Base-by-base conservation (phyloP, 345 rosid genomes). In the Salix suchowensis region DNA sequence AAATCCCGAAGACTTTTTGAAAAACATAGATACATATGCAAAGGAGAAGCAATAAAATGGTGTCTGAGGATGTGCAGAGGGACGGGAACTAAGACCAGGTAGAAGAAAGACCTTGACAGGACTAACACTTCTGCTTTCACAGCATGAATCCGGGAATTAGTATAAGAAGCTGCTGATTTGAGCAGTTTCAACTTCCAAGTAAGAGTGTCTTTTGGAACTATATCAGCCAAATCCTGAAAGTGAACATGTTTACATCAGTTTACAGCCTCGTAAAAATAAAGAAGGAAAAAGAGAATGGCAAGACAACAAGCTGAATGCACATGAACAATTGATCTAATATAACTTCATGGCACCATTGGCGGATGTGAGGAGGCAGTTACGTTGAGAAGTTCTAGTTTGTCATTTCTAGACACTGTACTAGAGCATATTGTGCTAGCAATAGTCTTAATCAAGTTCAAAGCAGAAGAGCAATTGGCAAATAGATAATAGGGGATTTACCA, bases 61-160 rank as follows among this genome's bases (percentile, higher is more conserved):
- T n/a, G 58, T 7, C 62, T 9, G 2, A 13, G 62, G 24, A 46
- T 13, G 18, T 58, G 62, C 2, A 40, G 70, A 68, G 67, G 60
- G 34, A 30, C 68, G 11, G 67, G n/a, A n/a, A 58, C 23, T 34
- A 55, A 66, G 60, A 11, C 48, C 60, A 11, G 15, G 68, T 80
- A 37, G 78, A 72, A 34, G 34, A 64, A 65, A 60, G 76, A 92
- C 97, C 97, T 89, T 26, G 92, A 89, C 39, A 92, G 92, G 77
- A 94, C 67, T 70, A 94, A 85, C 62, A 89, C 93, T 89, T 94
- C 93, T 9, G 98, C 97, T 81, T 86, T 82, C 76, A 94, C 91
- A 65, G 97, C 94, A 80, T 94, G 90, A 67, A 94, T 87, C 30
- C 89, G 91, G 52, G 98, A 89, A 87, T 94, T 91, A 34, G 96